Conservation (phyloP, 2,329 filamentous ascomycete species). For the Microsporum audouinii region DNA sequence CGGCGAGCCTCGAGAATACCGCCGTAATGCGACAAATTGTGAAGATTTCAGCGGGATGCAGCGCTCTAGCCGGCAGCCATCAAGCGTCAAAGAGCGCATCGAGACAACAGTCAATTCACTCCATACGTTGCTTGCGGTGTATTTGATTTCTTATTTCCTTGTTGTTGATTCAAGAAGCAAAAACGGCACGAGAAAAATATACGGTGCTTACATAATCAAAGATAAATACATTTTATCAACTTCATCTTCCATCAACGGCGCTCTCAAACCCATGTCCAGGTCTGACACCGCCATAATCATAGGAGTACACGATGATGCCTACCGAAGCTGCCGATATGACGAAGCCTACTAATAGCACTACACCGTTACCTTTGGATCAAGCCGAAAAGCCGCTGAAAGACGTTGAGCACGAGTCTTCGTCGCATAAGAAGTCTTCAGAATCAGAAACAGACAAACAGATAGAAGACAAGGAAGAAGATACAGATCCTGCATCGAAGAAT, state of each 20-base stretch:
- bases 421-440: constrained; percentile 10
- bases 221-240: neutral
- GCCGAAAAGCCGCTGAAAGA: neutral
- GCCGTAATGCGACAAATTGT: neutral
- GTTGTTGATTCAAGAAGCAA: neutral
- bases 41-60: neutral
- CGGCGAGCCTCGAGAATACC: neutral
- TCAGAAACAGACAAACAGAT: neutral
- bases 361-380: neutral
- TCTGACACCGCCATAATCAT: neutral
- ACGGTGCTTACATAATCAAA: neutral
- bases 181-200: neutral
- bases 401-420: neutral
- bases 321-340: neutral
- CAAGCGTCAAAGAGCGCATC: constrained; percentile 6
- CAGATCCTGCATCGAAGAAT: constrained; percentile 22
- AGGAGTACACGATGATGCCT: neutral
- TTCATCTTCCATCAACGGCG: neutral
- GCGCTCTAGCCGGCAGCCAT: neutral
- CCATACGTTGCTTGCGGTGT: neutral
- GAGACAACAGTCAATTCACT: neutral
- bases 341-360: neutral
- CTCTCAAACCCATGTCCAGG: neutral
- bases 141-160: neutral
- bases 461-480: constrained; percentile 7